A percentile compares a stretch with the other conserved stretches of the same genome.
Conservation (phyloP, 2,329 filamentous ascomycete genomes). For the Pyrenochaeta sp. region DNA sequence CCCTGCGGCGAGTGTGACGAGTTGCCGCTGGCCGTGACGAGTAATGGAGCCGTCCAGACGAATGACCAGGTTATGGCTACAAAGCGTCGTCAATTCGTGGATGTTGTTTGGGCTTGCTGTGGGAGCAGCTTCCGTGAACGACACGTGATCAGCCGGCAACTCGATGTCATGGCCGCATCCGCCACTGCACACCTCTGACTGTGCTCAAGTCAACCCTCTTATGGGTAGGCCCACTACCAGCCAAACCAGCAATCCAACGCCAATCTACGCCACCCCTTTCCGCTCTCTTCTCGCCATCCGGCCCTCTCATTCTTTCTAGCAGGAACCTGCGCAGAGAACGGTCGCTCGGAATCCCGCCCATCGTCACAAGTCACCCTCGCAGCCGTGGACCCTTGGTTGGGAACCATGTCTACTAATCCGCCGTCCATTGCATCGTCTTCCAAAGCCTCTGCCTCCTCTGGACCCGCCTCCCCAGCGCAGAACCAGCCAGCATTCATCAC, state of each 20-base stretch:
- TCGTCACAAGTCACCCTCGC: slow-evolving; percentile 27
- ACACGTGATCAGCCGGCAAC: slow-evolving; percentile 5
- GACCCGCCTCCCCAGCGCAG: slow-evolving; percentile 53
- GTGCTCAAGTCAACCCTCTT: slow-evolving; percentile 39
- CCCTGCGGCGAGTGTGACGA: too few relatives aligned
- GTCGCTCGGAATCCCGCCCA: slow-evolving; percentile 14
- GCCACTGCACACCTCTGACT: background rate
- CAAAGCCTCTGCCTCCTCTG: slow-evolving; percentile 50
- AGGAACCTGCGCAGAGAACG: slow-evolving; percentile 1
- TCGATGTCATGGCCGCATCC: background rate
- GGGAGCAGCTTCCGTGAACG: background rate
- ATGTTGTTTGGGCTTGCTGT: background rate
- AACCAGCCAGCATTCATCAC: slow-evolving; percentile 55
- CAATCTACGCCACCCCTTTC: slow-evolving; percentile 2
- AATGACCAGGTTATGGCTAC: background rate
- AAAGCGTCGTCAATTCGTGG: background rate
- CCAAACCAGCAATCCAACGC: background rate
- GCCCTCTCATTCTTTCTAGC: slow-evolving; percentile 8
- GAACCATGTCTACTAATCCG: slow-evolving; percentile 56
- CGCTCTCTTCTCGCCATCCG: slow-evolving; percentile 1
- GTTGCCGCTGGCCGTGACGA: too few relatives aligned
- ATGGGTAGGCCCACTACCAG: slow-evolving; percentile 29
- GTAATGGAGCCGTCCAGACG: background rate
- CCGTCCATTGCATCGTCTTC: slow-evolving; percentile 51
- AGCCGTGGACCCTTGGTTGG: slow-evolving; percentile 35